Evolutionary conservation across 1,139 yeast species (phyloP), one percentile per base, ranked within the genome.

Genomic region (Taiozyma onychis): DNA sequence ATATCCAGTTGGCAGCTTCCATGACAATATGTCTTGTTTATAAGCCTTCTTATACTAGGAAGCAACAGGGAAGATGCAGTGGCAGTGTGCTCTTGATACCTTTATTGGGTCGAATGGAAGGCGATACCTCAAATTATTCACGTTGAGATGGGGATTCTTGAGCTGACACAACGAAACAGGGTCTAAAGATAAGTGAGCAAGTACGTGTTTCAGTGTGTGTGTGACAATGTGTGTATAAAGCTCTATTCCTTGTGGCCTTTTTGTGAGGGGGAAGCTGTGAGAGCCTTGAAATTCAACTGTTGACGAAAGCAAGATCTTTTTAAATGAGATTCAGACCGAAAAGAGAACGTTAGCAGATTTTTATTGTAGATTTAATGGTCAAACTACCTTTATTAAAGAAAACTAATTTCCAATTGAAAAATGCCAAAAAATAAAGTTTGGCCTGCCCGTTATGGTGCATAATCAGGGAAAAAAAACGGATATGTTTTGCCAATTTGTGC

Each of bases 1-100:
- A 50, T 39, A 50, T 43, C 52, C 52, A 50, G 37, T 47, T 50
- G 34, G 48, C 47, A 28, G 50, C 48, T 32, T 50, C 52, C 52
- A 50, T 50, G 24, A 10, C 41, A 37, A 18, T 14, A 18, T n/a
- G 4, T n/a, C 35, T 9, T 27, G 26, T 27, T 9, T 27, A 27
- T 27, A 27, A 27, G 30, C 7, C 26, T 24, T 24, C 6, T 27
- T 27, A 27, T 27, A 13, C 27, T 26, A 26, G 27, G 27, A 26
- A 8, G 7, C 18, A 18, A 18, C 18, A 18, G 18, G 18, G 18
- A 18, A 18, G 18, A 18, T 18, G 2, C 18, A 18, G 18, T 18
- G 18, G 18, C 18, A 26, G 27, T 26, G 27, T 27, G 30, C 6
- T 7, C 30, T 27, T 27, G n/a, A 3, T 13, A 11, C 34, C 6